A percentile compares a stretch with the other conserved stretches of the same genome.
These are phyloP conservation scores for Diaporthe sp. DNA, from an alignment of 2,329 filamentous ascomycete species.

Conservation along the genomic window DNA sequence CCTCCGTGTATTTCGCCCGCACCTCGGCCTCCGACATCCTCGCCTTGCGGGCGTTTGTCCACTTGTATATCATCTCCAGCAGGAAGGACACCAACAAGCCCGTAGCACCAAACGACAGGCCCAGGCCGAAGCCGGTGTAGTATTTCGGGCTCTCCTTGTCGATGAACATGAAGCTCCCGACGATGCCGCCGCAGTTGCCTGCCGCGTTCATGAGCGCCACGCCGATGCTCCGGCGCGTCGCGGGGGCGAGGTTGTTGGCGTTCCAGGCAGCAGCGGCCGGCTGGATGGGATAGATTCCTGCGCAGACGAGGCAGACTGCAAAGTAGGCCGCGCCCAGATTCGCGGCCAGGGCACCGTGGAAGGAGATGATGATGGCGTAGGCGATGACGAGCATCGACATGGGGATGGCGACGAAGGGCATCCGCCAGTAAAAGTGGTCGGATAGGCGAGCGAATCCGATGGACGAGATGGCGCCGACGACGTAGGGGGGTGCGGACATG, in stretches of 20 bases:
- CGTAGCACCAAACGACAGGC: slow-evolving; percentile 48
- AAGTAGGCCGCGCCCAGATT: slow-evolving; percentile 73
- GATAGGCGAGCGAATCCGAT: slow-evolving; percentile 75
- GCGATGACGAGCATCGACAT: slow-evolving; percentile 73
- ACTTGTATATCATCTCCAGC: slow-evolving; percentile 49
- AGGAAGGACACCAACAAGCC: slow-evolving; percentile 47
- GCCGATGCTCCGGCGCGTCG: slow-evolving; percentile 53
- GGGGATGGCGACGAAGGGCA: slow-evolving; percentile 74
- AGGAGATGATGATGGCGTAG: slow-evolving; percentile 70
- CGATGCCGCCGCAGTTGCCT: slow-evolving; percentile 55
- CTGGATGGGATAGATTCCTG: slow-evolving; percentile 79
- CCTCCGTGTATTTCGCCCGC: slow-evolving; percentile 53
- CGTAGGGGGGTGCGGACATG: slow-evolving; percentile 70
- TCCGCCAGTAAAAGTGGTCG: slow-evolving; percentile 74
- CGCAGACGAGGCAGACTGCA: slow-evolving; percentile 75
- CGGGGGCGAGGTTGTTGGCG: slow-evolving; percentile 73
- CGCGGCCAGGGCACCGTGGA: slow-evolving; percentile 60
- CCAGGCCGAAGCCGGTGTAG: slow-evolving; percentile 52
- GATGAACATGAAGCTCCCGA: slow-evolving; percentile 50
- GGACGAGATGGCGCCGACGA: slow-evolving; percentile 73
- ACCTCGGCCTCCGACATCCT: slow-evolving; percentile 45
- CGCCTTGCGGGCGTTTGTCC: slow-evolving; percentile 46
- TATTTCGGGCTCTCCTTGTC: slow-evolving; percentile 50
- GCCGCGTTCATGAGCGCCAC: slow-evolving; percentile 55
- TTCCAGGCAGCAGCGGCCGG: slow-evolving; percentile 75